These are phyloP conservation scores for Alternaria tenuissima DNA, from an alignment of 2,329 filamentous ascomycete species.

Conservation along the genomic window DNA sequence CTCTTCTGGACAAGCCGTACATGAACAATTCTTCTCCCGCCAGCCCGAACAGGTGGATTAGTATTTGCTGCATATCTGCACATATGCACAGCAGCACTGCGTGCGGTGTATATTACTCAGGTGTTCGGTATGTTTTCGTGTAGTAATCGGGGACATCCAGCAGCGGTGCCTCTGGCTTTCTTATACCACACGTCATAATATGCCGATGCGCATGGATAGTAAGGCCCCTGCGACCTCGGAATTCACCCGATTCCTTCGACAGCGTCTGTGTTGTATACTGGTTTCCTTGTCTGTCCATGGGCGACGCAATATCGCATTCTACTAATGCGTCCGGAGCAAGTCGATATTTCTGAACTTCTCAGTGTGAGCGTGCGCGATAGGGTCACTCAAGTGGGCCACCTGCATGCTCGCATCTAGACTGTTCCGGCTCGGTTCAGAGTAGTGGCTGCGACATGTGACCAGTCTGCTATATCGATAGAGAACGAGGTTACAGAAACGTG, in stretches of 20 bases:
- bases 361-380: neutral
- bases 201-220: neutral
- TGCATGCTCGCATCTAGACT: too few species aligned
- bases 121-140: neutral
- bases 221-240: neutral
- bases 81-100: neutral
- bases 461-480: neutral
- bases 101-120: neutral
- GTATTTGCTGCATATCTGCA: neutral
- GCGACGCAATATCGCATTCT: neutral
- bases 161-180: neutral
- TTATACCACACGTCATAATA: neutral
- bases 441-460: neutral
- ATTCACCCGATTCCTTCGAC: neutral
- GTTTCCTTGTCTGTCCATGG: neutral
- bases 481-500: neutral
- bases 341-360: neutral
- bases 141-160: neutral
- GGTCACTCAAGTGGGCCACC: neutral
- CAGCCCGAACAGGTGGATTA: neutral
- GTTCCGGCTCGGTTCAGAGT: neutral
- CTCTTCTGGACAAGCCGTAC: conserved; percentile 9
- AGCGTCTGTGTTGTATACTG: neutral
- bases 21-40: conserved; percentile 4
- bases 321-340: neutral